phyloP scores from a whole-genome alignment of 305 asterid genomes.

The Solanum hybrid region DNA sequence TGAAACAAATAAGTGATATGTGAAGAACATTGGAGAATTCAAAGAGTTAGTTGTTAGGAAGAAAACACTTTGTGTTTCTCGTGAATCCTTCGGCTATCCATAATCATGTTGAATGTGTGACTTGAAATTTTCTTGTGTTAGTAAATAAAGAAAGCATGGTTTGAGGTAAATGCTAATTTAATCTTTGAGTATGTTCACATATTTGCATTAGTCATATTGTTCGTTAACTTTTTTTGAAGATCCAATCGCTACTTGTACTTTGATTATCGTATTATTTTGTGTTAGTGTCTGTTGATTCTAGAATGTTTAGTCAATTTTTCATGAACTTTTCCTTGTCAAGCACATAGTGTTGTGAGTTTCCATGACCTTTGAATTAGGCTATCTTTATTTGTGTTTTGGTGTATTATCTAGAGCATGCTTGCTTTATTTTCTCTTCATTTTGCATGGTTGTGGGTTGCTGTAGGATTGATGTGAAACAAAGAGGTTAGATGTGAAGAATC shows the following conservation, averaged over 20 bases:
- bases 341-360: background rate
- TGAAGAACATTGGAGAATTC: background rate
- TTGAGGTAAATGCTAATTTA: background rate
- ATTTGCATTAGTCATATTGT: background rate
- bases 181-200: background rate
- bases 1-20: background rate
- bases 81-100: background rate
- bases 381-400: background rate
- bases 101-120: background rate
- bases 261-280: background rate
- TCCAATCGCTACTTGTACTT: background rate
- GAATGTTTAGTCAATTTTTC: background rate
- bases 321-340: background rate
- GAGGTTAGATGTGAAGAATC: background rate
- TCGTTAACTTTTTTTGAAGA: background rate
- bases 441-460: background rate
- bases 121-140: background rate
- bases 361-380: background rate
- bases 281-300: background rate
- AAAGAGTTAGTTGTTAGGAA: background rate
- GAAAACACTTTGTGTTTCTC: background rate
- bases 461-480: background rate
- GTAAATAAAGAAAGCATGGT: background rate
- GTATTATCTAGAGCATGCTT: background rate
- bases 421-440: background rate